These are phyloP conservation scores for Exophiala mesophila DNA, from an alignment of 2,329 filamentous ascomycete species.

Conservation along the genomic window DNA sequence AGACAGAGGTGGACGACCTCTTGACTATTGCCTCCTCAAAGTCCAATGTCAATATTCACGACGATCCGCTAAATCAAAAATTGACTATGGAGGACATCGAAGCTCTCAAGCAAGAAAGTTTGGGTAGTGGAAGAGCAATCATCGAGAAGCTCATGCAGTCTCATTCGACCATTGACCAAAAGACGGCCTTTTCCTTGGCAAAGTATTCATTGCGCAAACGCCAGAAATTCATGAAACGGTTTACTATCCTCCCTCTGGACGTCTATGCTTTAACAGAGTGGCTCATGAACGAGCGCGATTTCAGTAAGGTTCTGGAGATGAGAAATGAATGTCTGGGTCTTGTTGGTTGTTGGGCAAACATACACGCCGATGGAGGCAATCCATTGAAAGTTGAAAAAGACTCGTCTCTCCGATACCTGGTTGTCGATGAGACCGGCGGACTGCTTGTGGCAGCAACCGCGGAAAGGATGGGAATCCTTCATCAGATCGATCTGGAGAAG, in stretches of 20 bases:
- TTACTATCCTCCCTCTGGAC: conserved; percentile 79
- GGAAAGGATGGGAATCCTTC: conserved; percentile 79
- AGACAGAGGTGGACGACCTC: conserved; percentile 28
- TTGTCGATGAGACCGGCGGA: conserved; percentile 82
- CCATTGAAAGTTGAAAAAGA: conserved; percentile 23
- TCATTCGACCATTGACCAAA: conserved; percentile 85
- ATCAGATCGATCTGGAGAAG: conserved; percentile 38
- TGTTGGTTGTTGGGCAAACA: conserved; percentile 82
- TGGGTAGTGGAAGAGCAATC: conserved; percentile 77
- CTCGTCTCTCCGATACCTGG: conserved; percentile 58
- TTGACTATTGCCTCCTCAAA: conserved; percentile 33
- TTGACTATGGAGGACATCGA: conserved; percentile 69
- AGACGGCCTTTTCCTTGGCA: conserved; percentile 86
- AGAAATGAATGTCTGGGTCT: conserved; percentile 77
- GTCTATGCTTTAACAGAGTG: conserved; percentile 70
- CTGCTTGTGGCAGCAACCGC: conserved; percentile 77
- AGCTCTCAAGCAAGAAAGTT: conserved; percentile 64
- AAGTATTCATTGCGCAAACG: conserved; percentile 96
- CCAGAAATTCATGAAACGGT: conserved; percentile 85
- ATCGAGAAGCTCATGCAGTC: conserved; percentile 90
- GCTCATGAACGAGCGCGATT: conserved; percentile 74
- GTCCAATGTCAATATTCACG: conserved; percentile 59
- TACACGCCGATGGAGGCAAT: conserved; percentile 57
- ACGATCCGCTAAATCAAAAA: conserved; percentile 66
- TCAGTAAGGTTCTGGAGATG: conserved; percentile 76